These are phyloP conservation scores for Solioccasus polychromus DNA, from an alignment of 768 basidiomycete species.

Conservation along the genomic window DNA sequence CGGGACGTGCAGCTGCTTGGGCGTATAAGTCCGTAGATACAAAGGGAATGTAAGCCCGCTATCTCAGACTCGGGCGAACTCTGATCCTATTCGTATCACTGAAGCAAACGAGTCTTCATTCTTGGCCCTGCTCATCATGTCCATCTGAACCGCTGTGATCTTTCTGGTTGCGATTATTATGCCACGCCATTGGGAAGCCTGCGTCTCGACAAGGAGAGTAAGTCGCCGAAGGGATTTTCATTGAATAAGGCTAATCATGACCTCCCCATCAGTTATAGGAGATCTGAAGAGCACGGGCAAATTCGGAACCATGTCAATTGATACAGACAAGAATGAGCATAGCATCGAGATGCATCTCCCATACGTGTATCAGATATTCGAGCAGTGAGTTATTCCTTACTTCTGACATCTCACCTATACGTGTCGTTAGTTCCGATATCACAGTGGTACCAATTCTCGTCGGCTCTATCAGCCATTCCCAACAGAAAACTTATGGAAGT, in stretches of 20 bases:
- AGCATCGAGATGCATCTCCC: conserved; percentile 98
- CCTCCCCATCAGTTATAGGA: conserved; percentile 11
- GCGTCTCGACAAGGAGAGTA: conserved; percentile 76
- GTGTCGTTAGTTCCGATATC: conserved; percentile 58
- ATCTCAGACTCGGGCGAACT: background rate
- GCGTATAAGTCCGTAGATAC: conserved; percentile 90
- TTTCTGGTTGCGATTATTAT: conserved; percentile 76
- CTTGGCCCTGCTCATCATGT: conserved; percentile 95
- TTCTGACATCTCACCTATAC: conserved; percentile 5
- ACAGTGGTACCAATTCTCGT: conserved; percentile 88
- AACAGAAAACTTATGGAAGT: conserved; percentile 62
- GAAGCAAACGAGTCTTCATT: conserved; percentile 88
- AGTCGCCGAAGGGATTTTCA: conserved; percentile 24
- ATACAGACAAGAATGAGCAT: conserved; percentile 90
- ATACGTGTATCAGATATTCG: conserved; percentile 81
- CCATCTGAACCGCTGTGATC: conserved; percentile 82
- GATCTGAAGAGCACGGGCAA: conserved; percentile 25
- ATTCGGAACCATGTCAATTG: conserved; percentile 64
- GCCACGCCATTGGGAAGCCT: conserved; percentile 84
- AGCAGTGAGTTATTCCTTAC: conserved; percentile 50
- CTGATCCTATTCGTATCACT: conserved; percentile 8
- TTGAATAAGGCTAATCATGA: conserved; percentile 6
- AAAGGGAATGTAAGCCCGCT: conserved; percentile 69
- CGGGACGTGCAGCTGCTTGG: conserved; percentile 93
- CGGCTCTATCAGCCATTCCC: conserved; percentile 62